Base-by-base conservation (phyloP, 306 rosid genomes). In the Mucuna pruriens region DNA sequence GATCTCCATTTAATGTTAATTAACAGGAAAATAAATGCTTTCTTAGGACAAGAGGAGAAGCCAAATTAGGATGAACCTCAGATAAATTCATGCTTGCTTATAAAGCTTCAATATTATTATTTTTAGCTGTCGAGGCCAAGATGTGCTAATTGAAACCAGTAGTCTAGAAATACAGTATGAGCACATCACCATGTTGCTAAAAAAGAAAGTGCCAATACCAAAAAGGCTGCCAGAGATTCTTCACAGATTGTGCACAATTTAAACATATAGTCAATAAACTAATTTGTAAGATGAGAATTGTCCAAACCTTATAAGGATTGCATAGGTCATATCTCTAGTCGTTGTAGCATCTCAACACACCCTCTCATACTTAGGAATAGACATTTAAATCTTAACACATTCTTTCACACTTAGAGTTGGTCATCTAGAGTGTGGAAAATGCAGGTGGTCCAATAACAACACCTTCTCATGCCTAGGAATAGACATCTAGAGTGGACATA, bases 131-230 rank as follows among this genome's bases (percentile, higher is more conserved):
- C 15, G 25, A 62, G 72, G n/a, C 49, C 73, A 63, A 36, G 42
- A 77, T 64, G 39, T 34, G 66, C 66, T n/a, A n/a, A n/a, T n/a
- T n/a, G n/a, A n/a, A n/a, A n/a, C n/a, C n/a, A n/a, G 5, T 40
- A 48, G 13, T 29, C 11, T 61, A 61, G 10, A 54, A 61, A 29
- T 29, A 61, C 1, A 70, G 39, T 6, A 45, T 55, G 29, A 42
- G 8, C 26, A 60, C 7, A 19, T 48, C 36, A 39, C 36, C 42
- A 40, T 20, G 45, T 51, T 46, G 58, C 79, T 51, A 22, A 31
- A 16, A 29, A 42, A n/a, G 7, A 31, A 68, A 62, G 48, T 79
- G 83, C 9, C 71, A 80, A 80, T 22, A 34, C 16, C 16, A 64
- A 66, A 74, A 49, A 22, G 29, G 8, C 40, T 44, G 40, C 13